phyloP scores from a whole-genome alignment of 2,329 filamentous ascomycete genomes.

The Dactylellina haptotyla region DNA sequence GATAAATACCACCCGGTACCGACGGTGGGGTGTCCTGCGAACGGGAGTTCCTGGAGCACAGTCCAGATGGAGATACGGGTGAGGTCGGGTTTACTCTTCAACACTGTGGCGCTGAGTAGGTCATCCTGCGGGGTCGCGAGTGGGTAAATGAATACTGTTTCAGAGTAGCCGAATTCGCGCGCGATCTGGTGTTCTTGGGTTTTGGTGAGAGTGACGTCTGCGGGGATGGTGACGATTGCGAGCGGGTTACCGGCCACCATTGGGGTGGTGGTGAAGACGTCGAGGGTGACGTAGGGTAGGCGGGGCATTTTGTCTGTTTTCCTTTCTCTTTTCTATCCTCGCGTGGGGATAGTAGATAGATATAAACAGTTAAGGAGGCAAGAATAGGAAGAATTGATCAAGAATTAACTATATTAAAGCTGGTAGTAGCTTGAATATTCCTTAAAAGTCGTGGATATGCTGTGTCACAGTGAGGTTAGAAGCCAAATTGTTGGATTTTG shows the following conservation, averaged over 20 bases:
- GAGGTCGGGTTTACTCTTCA: constrained; percentile 58
- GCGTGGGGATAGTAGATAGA: too few species aligned
- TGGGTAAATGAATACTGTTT: constrained; percentile 67
- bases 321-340: too few species aligned
- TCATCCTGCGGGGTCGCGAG: constrained; percentile 62
- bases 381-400: too few species aligned
- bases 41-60: constrained; percentile 67
- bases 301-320: constrained; percentile 17
- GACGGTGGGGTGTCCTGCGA: constrained; percentile 72
- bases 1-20: constrained; percentile 68
- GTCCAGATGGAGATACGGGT: constrained; percentile 71
- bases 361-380: too few species aligned
- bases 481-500: constrained; percentile 32
- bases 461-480: neutral
- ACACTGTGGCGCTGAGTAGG: constrained; percentile 50
- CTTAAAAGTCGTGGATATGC: neutral
- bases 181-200: constrained; percentile 70
- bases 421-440: neutral
- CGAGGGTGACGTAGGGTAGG: constrained; percentile 66
- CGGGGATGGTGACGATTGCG: constrained; percentile 69
- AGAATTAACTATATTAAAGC: too few species aligned
- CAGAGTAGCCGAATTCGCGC: constrained; percentile 72
- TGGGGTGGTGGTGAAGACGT: constrained; percentile 72
- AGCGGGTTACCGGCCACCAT: constrained; percentile 70
- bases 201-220: constrained; percentile 63